Base-by-base conservation (phyloP, 805 yeast species). In the Isabelozyma rhagii region DNA sequence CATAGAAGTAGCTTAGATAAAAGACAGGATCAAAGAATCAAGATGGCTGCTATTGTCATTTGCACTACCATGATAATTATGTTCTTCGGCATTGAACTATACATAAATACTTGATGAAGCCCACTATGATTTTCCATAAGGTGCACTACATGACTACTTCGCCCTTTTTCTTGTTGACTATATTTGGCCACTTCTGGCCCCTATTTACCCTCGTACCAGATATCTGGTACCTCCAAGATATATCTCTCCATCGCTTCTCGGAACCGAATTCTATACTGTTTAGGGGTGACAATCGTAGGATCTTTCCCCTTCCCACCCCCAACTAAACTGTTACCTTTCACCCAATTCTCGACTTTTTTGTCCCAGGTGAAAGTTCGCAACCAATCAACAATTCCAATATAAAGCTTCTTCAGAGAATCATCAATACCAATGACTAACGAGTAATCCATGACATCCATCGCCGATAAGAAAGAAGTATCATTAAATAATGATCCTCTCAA, bases 391-490 rank as follows among this genome's bases (percentile, higher is more conserved):
- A 94, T 92, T 3, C 99, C 99, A 11, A 92, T 97, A 15, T 91
- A 90, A 38, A 94, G 74, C 46, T 79, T 78, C 53, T 80, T 80
- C 18, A 81, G 78, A 10, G 72, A 64, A 43, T 74, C 77, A 62
- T 94, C 96, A 40, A 94, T 89, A 0, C 98, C 99, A 51, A 94
- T 85, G 8, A 94, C 97, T 55, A 94, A 74, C 0, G 98, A 93
- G 62, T 94, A 94, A 66, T 94, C 99, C 99, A 94, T 94, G 5
- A 94, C 98, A 62, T 94, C 96, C 96, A 94, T 89, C 60, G 96
- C 94, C 3, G 96, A 91, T 47, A 94, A 71, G 64, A 94, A 96
- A 13, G 94, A 72, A 0, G 98, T 94, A 60, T 94, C 99, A 62
- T 96, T 94, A 87, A 96, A 94, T 28, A 94, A 69, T 0, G 97